Conservation (phyloP, 2,329 filamentous ascomycete species). For the Cercospora citrullina region DNA sequence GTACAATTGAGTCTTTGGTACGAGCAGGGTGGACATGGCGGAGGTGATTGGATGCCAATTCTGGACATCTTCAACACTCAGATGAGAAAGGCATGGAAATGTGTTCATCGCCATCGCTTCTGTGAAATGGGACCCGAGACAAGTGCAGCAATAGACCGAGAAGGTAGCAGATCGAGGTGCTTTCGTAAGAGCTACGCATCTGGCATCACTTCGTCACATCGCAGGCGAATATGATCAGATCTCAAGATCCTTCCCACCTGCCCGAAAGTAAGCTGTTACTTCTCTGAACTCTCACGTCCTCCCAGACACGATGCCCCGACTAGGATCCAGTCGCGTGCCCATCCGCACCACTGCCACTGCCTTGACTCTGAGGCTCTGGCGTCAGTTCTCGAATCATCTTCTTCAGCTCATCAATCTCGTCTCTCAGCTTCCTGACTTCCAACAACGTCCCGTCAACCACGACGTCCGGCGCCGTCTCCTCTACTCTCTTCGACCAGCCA, state of each 20-base stretch:
- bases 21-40: too few relatives aligned
- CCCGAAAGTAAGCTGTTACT: neutral
- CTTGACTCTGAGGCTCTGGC: conserved; percentile 14
- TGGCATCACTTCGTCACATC: neutral
- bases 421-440: conserved; percentile 55
- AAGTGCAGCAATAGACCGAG: too few relatives aligned
- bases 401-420: conserved; percentile 50
- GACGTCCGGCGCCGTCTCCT: conserved; percentile 75
- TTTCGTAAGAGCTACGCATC: neutral
- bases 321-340: neutral
- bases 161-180: too few relatives aligned
- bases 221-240: neutral
- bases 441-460: conserved; percentile 74
- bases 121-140: too few relatives aligned
- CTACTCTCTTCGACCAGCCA: conserved; percentile 81
- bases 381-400: conserved; percentile 37
- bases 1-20: too few relatives aligned
- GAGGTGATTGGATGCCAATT: too few relatives aligned
- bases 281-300: neutral
- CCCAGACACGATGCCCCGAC: neutral
- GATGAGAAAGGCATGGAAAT: too few relatives aligned
- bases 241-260: neutral
- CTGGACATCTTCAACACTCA: too few relatives aligned
- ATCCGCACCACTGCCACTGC: neutral
- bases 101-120: too few relatives aligned